phyloP scores from a whole-genome alignment of 2,329 filamentous ascomycete genomes.

The Ophiocordyceps camponoti-floridani region DNA sequence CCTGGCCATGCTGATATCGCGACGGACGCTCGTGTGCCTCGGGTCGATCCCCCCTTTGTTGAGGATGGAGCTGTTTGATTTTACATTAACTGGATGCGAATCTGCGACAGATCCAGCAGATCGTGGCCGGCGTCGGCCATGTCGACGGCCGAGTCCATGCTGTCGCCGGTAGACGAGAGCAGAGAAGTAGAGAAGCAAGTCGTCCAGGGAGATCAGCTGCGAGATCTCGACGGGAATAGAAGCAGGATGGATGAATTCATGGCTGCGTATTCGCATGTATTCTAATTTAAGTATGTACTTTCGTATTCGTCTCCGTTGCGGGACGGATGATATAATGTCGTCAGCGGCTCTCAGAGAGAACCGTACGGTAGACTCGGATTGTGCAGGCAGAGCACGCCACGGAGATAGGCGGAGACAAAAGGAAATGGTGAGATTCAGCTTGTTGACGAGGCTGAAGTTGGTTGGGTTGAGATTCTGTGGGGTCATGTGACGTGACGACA shows the following conservation, averaged over 20 bases:
- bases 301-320: background rate
- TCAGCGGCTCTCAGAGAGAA: background rate
- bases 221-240: too few species aligned
- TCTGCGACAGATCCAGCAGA: background rate
- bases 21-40: background rate
- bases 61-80: background rate
- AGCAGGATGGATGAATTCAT: background rate
- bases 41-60: background rate
- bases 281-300: too few species aligned
- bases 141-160: background rate
- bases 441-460: too few species aligned
- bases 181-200: background rate
- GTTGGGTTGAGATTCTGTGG: too few species aligned
- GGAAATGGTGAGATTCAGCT: background rate
- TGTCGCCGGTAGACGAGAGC: background rate
- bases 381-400: background rate
- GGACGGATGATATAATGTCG: background rate
- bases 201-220: too few species aligned
- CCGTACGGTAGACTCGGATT: background rate
- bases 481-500: too few species aligned
- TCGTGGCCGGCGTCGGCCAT: background rate
- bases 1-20: background rate
- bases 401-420: background rate
- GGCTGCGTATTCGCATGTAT: background rate
- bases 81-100: background rate